A percentile compares a stretch with the other conserved stretches of the same genome.
Conservation (phyloP, 352 stramenopile genomes). For the Phytophthora uliginosa region DNA sequence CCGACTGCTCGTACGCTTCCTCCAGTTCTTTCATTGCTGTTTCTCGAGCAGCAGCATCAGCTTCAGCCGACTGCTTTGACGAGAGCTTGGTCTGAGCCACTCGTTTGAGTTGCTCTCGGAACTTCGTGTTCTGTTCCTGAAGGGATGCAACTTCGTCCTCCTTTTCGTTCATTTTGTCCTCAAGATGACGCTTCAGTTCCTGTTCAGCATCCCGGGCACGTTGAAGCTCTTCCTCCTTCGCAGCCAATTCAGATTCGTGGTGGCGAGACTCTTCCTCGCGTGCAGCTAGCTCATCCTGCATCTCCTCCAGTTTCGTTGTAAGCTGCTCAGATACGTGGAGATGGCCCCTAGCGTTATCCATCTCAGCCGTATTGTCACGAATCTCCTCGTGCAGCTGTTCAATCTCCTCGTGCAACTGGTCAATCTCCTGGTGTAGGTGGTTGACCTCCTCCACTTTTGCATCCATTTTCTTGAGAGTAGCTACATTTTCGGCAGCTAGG, state of each 20-base stretch:
- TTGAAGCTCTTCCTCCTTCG: slow-evolving; percentile 39
- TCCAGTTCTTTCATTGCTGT: slow-evolving; percentile 35
- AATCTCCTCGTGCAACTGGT: slow-evolving; percentile 41
- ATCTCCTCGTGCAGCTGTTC: slow-evolving; percentile 45
- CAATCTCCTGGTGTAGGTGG: slow-evolving; percentile 31
- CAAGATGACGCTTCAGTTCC: slow-evolving; percentile 32
- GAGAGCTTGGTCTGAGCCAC: slow-evolving; percentile 31
- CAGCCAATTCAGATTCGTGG: slow-evolving; percentile 41
- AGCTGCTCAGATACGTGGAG: slow-evolving; percentile 57
- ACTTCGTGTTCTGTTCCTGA: slow-evolving; percentile 38
- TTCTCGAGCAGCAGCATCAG: slow-evolving; percentile 22
- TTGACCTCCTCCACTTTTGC: slow-evolving; percentile 39
- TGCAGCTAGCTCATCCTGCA: slow-evolving; percentile 44
- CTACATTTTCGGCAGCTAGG: slow-evolving; percentile 36
- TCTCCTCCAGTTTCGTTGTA: slow-evolving; percentile 53
- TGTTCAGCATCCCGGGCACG: slow-evolving; percentile 22
- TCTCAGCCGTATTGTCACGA: slow-evolving; percentile 52
- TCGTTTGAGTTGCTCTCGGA: slow-evolving; percentile 40
- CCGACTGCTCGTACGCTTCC: slow-evolving; percentile 39
- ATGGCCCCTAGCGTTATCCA: slow-evolving; percentile 48
- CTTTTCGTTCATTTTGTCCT: slow-evolving; percentile 32
- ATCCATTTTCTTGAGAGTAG: slow-evolving; percentile 30
- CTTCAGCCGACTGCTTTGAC: slow-evolving; percentile 28
- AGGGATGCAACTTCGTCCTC: slow-evolving; percentile 41
- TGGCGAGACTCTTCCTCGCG: slow-evolving; percentile 42